A percentile compares a stretch with the other conserved stretches of the same genome.
Conservation (phyloP, 1,284 basidiomycete genomes). For the Rhodotorula sp. region DNA sequence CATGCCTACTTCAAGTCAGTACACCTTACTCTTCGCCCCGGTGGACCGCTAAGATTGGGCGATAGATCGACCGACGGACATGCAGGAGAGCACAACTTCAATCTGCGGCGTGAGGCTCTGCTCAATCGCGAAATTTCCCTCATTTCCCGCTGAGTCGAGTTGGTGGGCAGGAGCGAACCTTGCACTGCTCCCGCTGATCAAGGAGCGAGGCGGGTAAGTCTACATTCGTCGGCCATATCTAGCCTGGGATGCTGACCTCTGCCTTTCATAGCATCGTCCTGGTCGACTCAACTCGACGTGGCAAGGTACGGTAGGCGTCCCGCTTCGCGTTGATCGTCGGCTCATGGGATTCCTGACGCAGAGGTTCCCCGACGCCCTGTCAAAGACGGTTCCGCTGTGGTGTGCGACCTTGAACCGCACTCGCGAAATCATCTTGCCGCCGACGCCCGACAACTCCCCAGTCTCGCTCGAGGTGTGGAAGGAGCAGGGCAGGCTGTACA, state of each 20-base stretch:
- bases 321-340: neutral
- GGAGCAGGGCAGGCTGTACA: constrained; percentile 60
- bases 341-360: constrained; percentile 20
- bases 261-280: constrained; percentile 65
- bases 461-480: constrained; percentile 41
- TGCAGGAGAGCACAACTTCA: constrained; percentile 81
- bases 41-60: too few species aligned
- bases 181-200: constrained; percentile 66
- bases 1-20: constrained; percentile 85
- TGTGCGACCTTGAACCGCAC: constrained; percentile 87
- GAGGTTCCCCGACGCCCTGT: constrained; percentile 88
- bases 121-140: neutral
- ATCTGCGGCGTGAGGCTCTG: constrained; percentile 60
- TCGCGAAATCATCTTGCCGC: constrained; percentile 45
- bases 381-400: constrained; percentile 95
- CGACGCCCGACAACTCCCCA: constrained; percentile 46
- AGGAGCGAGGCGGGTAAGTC: constrained; percentile 60
- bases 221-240: neutral
- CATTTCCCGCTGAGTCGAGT: constrained; percentile 13
- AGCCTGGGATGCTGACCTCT: neutral
- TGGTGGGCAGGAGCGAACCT: constrained; percentile 66
- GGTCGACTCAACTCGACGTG: constrained; percentile 88
- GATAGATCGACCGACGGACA: constrained; percentile 78
- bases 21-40: too few species aligned
- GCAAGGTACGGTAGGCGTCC: constrained; percentile 58